Evolutionary conservation across 2,329 filamentous ascomycete genomes (phyloP), one percentile per base, ranked within the genome.

Genomic region (Ceratocystis cacaofunesta): DNA sequence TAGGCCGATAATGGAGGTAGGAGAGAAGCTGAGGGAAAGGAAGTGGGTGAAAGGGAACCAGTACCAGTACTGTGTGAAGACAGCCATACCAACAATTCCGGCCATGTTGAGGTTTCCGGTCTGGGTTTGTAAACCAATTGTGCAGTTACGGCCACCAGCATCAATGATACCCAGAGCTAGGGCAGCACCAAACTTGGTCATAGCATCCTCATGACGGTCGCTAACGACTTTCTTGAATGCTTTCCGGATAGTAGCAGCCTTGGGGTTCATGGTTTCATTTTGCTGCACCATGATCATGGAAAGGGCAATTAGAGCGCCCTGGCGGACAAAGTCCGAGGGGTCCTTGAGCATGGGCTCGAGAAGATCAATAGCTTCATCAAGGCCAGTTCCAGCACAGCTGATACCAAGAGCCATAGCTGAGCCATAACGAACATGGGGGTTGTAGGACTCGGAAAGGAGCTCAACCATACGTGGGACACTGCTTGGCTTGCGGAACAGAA

Each of bases 51-150:
- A 88, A 68, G 94, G 94, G 84, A 99, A 99, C 94, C 94, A 99
- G 79, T 99, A 99, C 94, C 94, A 99, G 79, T 99, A 99, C 75
- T 99, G 94, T 7, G 92, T 95, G 77, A 99, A 99, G 64, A 99
- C 89, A 32, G 91, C 92, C 86, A 96, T 96, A 70, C 94, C 95
- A 19, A 99, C 92, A 70, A 99, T 95, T 68, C 90, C 95, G 19
- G 92, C 86, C 92, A 99, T 96, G 80, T 99, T 97, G 70, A 99
- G 85, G 74, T 96, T 99, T 69, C 95, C 95, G 0, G 92, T 96
- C 77, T 96, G 94, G 1, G 94, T 99, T 76, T 99, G 94, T 48
- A 99, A 82, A 36, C 92, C 92, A 70, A 99, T 97, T 19, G 94
- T 96, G 81, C 94, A 99, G 78, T 99, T 99, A 68, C 95, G 89